Percentiles rank a stretch among this genome's conserved stretches.
These are phyloP conservation scores for Aristolochia contorta DNA, from an alignment of 164 flowering plant species.

Conservation along the genomic window DNA sequence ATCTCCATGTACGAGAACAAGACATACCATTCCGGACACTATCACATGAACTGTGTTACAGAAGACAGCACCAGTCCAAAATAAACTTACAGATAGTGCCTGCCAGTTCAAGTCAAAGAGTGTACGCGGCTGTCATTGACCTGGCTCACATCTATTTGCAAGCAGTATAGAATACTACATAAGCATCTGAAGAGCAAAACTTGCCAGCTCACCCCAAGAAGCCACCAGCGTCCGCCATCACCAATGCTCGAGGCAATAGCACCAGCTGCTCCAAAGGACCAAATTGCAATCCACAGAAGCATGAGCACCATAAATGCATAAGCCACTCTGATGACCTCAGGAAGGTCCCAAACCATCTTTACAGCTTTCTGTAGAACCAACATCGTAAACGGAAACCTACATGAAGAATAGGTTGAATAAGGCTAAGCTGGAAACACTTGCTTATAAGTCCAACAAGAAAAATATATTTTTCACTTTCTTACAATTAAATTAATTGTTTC, in stretches of 20 bases:
- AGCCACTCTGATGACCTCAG: conserved; percentile 72
- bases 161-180: background rate
- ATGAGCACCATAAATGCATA: conserved; percentile 72
- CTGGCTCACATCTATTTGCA: background rate
- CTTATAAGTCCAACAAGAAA: background rate
- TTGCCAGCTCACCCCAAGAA: conserved; percentile 99
- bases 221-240: conserved; percentile 89
- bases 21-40: conserved; percentile 95
- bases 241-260: conserved; percentile 82
- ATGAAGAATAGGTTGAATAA: conserved; percentile 9
- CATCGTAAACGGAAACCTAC: conserved; percentile 94
- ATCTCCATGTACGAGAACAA: conserved; percentile 84
- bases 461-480: no score
- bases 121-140: conserved; percentile 6
- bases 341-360: conserved; percentile 84
- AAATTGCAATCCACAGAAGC: conserved; percentile 87
- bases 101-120: conserved; percentile 21
- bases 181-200: conserved; percentile 40
- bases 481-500: no score
- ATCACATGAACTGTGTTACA: conserved; percentile 94
- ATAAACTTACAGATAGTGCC: conserved; percentile 93
- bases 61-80: conserved; percentile 98
- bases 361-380: conserved; percentile 84
- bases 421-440: background rate
- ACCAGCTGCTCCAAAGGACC: conserved; percentile 98